Percentiles rank a stretch among this genome's conserved stretches.
phyloP scores from a whole-genome alignment of 129 eudicot species.

The Helichrysum umbraculigerum region DNA sequence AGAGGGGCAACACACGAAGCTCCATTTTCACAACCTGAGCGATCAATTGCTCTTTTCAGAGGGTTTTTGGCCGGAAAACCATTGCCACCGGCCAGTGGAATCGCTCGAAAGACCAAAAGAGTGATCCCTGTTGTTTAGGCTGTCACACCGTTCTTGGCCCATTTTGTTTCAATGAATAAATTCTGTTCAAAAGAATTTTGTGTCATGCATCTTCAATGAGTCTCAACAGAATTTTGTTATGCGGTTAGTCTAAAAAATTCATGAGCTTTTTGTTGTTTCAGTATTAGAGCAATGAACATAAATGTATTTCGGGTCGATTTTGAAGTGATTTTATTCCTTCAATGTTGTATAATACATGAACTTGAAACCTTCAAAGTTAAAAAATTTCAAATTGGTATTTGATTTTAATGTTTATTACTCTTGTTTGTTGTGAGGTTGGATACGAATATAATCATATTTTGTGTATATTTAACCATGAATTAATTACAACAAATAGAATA shows the following conservation, averaged over 20 bases:
- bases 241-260: background rate
- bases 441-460: no score
- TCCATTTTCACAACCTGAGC: conserved; percentile 65
- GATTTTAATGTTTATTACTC: no score
- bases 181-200: background rate
- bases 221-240: conserved; percentile 16
- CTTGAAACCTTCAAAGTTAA: background rate
- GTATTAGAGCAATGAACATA: background rate
- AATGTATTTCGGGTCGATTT: background rate
- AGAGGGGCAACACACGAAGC: conserved; percentile 88
- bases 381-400: background rate
- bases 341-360: background rate
- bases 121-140: conserved; percentile 17
- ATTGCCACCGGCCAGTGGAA: conserved; percentile 28
- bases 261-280: background rate
- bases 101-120: background rate
- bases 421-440: no score
- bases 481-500: no score
- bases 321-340: no score
- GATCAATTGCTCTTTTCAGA: conserved; percentile 60
- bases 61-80: conserved; percentile 60
- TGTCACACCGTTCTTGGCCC: conserved; percentile 8
- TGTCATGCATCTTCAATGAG: conserved; percentile 33
- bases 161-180: conserved; percentile 22
- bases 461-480: no score